Conservation (phyloP, 148 eudicot species). For the Tetragonia tetragonoides region DNA sequence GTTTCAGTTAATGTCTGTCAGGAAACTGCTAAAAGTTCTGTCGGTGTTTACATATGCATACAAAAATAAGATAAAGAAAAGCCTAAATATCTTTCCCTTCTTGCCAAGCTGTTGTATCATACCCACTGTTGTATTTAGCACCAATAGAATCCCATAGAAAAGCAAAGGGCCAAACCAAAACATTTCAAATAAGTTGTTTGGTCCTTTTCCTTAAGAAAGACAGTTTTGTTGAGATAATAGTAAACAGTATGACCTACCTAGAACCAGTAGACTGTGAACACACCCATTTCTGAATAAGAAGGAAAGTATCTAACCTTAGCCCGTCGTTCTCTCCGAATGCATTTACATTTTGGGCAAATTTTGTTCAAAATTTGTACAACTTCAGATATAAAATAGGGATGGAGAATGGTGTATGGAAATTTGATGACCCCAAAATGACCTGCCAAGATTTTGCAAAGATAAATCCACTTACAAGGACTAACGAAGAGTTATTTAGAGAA, state of each 20-base stretch:
- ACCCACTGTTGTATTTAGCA: background rate
- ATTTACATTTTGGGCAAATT: conserved; percentile 92
- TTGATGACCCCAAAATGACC: conserved; percentile 88
- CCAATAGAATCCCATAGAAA: background rate
- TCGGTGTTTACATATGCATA: background rate
- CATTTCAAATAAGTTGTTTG: background rate
- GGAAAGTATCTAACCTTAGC: conserved; percentile 62
- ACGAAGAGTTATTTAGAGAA: conserved; percentile 1
- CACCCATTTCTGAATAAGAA: conserved; percentile 10
- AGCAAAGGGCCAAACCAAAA: background rate
- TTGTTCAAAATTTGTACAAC: conserved; percentile 74
- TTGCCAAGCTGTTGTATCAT: background rate
- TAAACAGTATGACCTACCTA: background rate
- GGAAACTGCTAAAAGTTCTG: background rate
- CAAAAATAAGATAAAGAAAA: background rate
- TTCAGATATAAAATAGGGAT: conserved; percentile 78
- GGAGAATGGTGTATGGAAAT: conserved; percentile 63
- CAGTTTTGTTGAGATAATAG: background rate
- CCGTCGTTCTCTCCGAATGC: conserved; percentile 37
- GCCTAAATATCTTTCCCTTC: background rate
- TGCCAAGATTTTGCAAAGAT: conserved; percentile 33
- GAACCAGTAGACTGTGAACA: background rate
- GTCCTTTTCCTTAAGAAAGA: background rate
- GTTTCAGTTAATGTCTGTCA: background rate
- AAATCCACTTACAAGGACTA: background rate